Base-by-base conservation (phyloP, 2,329 filamentous ascomycete genomes). In the Exophiala spinifera region DNA sequence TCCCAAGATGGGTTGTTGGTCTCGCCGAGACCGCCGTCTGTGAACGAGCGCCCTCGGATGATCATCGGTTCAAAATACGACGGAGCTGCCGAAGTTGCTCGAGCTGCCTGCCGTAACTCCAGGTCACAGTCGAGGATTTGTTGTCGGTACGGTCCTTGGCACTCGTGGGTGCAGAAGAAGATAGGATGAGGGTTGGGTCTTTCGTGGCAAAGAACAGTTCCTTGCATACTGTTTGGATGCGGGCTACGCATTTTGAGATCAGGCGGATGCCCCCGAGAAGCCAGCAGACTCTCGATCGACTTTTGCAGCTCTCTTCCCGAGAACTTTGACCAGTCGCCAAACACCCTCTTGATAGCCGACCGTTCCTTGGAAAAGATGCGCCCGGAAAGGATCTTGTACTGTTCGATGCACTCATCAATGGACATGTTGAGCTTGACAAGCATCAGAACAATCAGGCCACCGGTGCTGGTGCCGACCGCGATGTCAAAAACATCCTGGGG, bases 391-490 rank as follows among this genome's bases (percentile, higher is more conserved):
- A 61, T 47, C 13, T 70, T 61, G 53, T 79, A 79, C 1, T 66
- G 70, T 2, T 65, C 53, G 14, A 77, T 70, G 25, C 74, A 76
- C 15, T 78, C 72, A 20, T 67, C 56, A 7, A 76, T 69, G 21
- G 67, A 69, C 73, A 79, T 76, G 25, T 70, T 62, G 1, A 79
- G 64, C 2, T 74, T 70, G 1, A 75, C 75, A 4, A 79, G 68
- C 69, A 79, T 74, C 31, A 79, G 71, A 2, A 76, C 75, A 8
- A 79, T 73, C 7, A 79, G 64, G 0, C 70, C 69, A 48, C 70
- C 70, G 2, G 69, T 70, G 20, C 67, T 67, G 0, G 68, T 71
- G 0, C 71, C 71, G 4, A 66, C 67, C 8, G 78, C 76, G 53
- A 78, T 65, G 52, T 73, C 66, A 46, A 73, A 73, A 43, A 66